Conservation (phyloP, 1,139 yeast species). For the Suhomyces kunorum region DNA sequence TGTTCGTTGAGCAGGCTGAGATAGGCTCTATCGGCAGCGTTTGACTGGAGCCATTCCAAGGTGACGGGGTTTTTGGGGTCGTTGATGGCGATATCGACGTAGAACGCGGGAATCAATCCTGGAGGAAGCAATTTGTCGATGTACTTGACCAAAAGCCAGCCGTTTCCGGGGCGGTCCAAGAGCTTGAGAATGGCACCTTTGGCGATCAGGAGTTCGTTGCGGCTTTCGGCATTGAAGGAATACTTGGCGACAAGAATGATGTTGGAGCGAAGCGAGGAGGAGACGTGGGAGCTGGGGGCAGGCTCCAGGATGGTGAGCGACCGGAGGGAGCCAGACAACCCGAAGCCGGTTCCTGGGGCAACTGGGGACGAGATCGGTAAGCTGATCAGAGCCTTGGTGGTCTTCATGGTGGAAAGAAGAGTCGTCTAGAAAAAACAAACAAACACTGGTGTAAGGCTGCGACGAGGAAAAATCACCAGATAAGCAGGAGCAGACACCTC, state of each 20-base stretch:
- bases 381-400: conserved; percentile 12
- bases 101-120: conserved; percentile 46
- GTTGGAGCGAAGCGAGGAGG: conserved; percentile 26
- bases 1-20: conserved; percentile 17
- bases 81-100: conserved; percentile 49
- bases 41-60: conserved; percentile 35
- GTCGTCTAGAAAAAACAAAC: conserved; percentile 10
- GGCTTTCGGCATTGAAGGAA: conserved; percentile 36
- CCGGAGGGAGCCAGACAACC: conserved; percentile 15
- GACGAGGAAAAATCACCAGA: background rate
- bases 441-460: conserved; percentile 3
- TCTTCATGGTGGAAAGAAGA: conserved; percentile 11
- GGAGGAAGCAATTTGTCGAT: conserved; percentile 39
- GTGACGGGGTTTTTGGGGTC: conserved; percentile 41
- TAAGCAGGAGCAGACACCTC: background rate
- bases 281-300: conserved; percentile 16
- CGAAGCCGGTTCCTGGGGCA: conserved; percentile 8
- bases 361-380: conserved; percentile 13
- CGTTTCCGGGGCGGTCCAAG: conserved; percentile 40
- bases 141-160: conserved; percentile 48
- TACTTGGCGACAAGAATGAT: conserved; percentile 43
- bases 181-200: conserved; percentile 46
- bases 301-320: conserved; percentile 25
- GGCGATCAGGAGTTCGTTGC: conserved; percentile 34
- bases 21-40: conserved; percentile 6